These are phyloP conservation scores for Coniochaeta sp. DNA, from an alignment of 2,329 filamentous ascomycete species.

Conservation along the genomic window DNA sequence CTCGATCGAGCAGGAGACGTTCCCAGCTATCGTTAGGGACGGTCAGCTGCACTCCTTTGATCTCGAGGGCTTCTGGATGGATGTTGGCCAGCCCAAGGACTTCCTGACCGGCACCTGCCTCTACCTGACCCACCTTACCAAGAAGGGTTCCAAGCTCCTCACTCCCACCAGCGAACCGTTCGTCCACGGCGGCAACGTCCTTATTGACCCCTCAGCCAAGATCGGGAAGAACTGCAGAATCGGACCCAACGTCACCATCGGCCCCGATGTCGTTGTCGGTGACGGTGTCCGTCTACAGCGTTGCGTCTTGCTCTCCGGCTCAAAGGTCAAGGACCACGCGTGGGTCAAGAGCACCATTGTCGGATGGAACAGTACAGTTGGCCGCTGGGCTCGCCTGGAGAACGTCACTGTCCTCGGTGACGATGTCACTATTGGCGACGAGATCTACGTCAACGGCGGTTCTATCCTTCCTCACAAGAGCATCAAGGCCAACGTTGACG, in stretches of 20 bases:
- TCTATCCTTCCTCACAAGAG: constrained; percentile 96
- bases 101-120: constrained; percentile 95
- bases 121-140: constrained; percentile 86
- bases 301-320: constrained; percentile 80
- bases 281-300: constrained; percentile 92
- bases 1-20: constrained; percentile 97
- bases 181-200: constrained; percentile 88
- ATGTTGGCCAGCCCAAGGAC: constrained; percentile 96
- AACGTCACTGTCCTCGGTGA: constrained; percentile 98
- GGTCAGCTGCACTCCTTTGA: constrained; percentile 93
- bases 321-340: constrained; percentile 96
- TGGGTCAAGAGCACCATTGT: constrained; percentile 99
- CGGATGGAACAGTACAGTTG: constrained; percentile 95
- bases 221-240: constrained; percentile 99
- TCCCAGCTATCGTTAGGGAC: constrained; percentile 87
- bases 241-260: constrained; percentile 93
- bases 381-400: constrained; percentile 92
- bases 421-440: constrained; percentile 94
- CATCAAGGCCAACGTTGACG: constrained; percentile 96
- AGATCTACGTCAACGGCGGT: constrained; percentile 97
- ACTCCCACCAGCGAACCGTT: constrained; percentile 66
- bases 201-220: constrained; percentile 90
- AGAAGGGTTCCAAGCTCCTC: constrained; percentile 82
- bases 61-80: constrained; percentile 98
- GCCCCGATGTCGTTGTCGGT: constrained; percentile 83